Conservation (phyloP, 805 yeast genomes). For the Teunomyces gatunensis region DNA sequence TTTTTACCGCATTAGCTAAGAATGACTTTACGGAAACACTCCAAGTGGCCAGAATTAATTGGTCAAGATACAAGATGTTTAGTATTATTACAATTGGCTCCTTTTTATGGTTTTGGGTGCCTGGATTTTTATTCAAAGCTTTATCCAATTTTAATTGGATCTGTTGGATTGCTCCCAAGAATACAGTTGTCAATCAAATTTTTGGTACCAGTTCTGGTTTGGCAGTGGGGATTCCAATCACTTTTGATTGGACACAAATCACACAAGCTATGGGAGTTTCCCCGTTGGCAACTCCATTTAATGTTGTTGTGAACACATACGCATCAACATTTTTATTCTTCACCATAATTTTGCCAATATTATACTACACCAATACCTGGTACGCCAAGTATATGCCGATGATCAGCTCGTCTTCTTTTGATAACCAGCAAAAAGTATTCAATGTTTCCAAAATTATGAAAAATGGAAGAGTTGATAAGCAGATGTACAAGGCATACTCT, state of each 20-base stretch:
- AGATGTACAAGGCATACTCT: conserved; percentile 15
- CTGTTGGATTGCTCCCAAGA: conserved; percentile 29
- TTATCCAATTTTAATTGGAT: conserved; percentile 30
- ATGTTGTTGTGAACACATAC: conserved; percentile 17
- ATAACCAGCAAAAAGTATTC: conserved; percentile 15
- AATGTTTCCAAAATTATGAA: conserved; percentile 17
- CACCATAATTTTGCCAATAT: conserved; percentile 13
- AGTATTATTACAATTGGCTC: conserved; percentile 13
- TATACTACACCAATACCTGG: conserved; percentile 21
- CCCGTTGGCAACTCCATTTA: conserved; percentile 17
- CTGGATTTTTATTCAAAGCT: conserved; percentile 23
- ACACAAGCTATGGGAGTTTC: conserved; percentile 17
- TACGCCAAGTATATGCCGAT: conserved; percentile 22
- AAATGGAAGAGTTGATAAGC: conserved; percentile 14
- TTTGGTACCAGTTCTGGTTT: conserved; percentile 27
- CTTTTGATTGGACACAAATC: conserved; percentile 30
- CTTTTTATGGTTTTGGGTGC: conserved; percentile 30
- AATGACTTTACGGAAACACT: conserved; percentile 9
- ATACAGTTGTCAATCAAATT: conserved; percentile 20
- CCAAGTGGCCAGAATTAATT: conserved; percentile 12
- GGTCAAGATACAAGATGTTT: conserved; percentile 19
- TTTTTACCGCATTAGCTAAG: conserved; percentile 16
- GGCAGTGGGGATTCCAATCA: conserved; percentile 26
- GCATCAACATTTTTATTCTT: conserved; percentile 15
- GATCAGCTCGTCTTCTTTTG: conserved; percentile 18